Evolutionary conservation across 495 filamentous ascomycete genomes (phyloP).

Genomic region (Penicillium egyptiacum): DNA sequence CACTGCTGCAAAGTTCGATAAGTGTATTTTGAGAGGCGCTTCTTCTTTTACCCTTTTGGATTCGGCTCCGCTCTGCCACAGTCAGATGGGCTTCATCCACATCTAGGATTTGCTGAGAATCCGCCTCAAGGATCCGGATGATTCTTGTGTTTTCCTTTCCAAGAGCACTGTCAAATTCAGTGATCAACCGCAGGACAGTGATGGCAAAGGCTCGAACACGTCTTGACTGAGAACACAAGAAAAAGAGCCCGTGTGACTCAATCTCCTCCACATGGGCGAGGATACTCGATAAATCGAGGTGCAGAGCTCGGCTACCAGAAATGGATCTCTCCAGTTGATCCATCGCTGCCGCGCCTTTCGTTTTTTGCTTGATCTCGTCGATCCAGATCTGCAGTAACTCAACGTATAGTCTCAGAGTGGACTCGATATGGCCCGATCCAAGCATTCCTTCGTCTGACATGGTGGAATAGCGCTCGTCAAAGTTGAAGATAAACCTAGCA

Average conservation of each 20-base stretch:
- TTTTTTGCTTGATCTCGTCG: constrained; percentile 88
- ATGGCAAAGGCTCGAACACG: constrained; percentile 87
- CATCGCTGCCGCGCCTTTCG: constrained; percentile 64
- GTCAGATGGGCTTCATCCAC: constrained; percentile 91
- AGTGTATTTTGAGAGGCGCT: constrained; percentile 82
- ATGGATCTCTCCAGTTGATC: constrained; percentile 59
- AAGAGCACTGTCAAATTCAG: constrained; percentile 88
- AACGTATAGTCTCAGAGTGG: constrained; percentile 86
- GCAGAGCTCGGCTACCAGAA: constrained; percentile 60
- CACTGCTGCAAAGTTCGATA: constrained; percentile 92
- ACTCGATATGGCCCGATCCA: constrained; percentile 92
- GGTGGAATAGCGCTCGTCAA: constrained; percentile 93
- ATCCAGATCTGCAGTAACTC: constrained; percentile 96
- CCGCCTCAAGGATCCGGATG: constrained; percentile 88
- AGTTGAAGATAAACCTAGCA: constrained; percentile 94
- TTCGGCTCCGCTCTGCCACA: constrained; percentile 84
- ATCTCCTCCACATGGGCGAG: constrained; percentile 94
- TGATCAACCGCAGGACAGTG: constrained; percentile 86
- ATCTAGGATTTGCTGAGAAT: constrained; percentile 83
- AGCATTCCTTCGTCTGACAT: constrained; percentile 99
- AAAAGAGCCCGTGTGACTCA: constrained; percentile 97
- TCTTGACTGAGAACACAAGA: constrained; percentile 92
- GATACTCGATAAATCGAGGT: constrained; percentile 82
- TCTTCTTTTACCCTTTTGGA: constrained; percentile 86
- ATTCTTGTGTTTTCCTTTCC: constrained; percentile 77